These are phyloP conservation scores for Tetracentron sinense DNA, from an alignment of 164 flowering plant species.

Conservation along the genomic window DNA sequence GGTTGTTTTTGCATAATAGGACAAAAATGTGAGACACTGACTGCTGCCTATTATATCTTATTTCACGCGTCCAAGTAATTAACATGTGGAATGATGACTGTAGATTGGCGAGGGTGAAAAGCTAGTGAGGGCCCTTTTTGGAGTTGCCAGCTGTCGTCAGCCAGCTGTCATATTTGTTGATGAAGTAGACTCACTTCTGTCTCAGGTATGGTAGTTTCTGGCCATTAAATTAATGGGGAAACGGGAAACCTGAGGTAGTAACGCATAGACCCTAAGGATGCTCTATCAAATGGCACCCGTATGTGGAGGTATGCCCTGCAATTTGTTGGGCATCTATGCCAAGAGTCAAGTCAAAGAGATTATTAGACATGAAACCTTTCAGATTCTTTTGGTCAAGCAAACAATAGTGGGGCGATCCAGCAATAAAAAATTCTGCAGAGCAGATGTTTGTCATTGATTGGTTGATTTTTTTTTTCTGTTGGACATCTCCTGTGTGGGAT, in stretches of 20 bases:
- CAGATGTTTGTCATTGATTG: neutral
- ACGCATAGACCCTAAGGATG: neutral
- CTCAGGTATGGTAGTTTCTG: conserved; percentile 62
- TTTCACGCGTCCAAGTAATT: neutral
- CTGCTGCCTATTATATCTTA: neutral
- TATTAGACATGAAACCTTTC: neutral
- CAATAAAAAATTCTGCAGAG: neutral
- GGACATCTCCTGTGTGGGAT: conserved; percentile 1
- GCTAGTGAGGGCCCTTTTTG: conserved; percentile 97
- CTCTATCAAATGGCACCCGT: neutral
- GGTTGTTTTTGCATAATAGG: neutral
- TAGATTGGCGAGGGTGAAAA: conserved; percentile 99
- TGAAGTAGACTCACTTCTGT: conserved; percentile 94
- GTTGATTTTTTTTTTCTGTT: conserved; percentile 5
- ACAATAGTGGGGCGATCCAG: neutral
- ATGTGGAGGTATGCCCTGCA: conserved; percentile 1
- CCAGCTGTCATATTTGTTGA: conserved; percentile 99
- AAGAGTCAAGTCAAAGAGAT: conserved; percentile 1
- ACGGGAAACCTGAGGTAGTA: neutral
- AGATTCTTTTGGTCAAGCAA: neutral
- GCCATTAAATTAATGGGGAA: neutral
- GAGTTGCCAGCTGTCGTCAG: conserved; percentile 98
- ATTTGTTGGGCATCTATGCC: conserved; percentile 1
- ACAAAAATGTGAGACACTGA: neutral
- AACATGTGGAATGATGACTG: conserved; percentile 16